A percentile compares a stretch with the other conserved stretches of the same genome.
Conservation (phyloP, 164 flowering plant genomes). For the Annona squamosa region DNA sequence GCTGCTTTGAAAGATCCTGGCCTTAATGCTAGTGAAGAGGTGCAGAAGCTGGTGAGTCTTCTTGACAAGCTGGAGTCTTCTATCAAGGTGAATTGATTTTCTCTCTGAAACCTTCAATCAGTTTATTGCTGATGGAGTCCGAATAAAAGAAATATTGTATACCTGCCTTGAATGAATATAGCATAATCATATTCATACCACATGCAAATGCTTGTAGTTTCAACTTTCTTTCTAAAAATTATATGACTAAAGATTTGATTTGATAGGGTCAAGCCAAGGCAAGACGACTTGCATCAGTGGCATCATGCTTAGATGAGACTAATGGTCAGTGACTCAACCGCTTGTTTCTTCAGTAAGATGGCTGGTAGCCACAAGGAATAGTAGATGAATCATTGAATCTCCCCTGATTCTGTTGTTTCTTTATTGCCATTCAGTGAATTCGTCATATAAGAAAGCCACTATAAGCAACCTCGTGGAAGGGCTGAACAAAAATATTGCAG, state of each 20-base stretch:
- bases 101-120: neutral
- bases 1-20: conserved; percentile 85
- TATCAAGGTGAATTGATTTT: conserved; percentile 35
- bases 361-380: neutral
- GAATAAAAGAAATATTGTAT: neutral
- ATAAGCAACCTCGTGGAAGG: conserved; percentile 56
- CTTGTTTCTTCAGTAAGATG: neutral
- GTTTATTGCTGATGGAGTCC: neutral
- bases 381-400: neutral
- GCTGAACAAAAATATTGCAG: conserved; percentile 51
- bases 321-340: conserved; percentile 37
- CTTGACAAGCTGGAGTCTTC: conserved; percentile 58
- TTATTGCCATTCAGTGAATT: conserved; percentile 32
- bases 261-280: conserved; percentile 47
- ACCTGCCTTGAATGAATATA: neutral
- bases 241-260: neutral
- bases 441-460: conserved; percentile 41
- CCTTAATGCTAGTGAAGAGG: conserved; percentile 68
- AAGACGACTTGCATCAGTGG: conserved; percentile 46
- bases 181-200: too few species aligned
- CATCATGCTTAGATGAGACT: conserved; percentile 41
- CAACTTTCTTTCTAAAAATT: too few species aligned
- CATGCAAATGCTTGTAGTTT: too few species aligned
- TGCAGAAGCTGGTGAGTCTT: conserved; percentile 57
- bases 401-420: conserved; percentile 4